Base-by-base conservation (phyloP, 208 protist species). In the Trypanosoma congolense region DNA sequence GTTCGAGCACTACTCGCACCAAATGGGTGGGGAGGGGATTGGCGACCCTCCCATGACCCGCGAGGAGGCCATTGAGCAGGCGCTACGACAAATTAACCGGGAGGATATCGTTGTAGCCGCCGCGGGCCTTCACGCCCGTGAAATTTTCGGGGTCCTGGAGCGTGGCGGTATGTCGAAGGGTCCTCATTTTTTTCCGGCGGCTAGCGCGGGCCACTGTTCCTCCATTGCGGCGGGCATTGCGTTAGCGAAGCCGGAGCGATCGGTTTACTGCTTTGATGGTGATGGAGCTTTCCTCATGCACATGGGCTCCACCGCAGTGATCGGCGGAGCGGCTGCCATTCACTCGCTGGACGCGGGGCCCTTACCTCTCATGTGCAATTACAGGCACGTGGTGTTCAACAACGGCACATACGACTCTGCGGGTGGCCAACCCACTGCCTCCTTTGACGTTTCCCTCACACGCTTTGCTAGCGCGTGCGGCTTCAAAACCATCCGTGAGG, bases 341-440 rank as follows among this genome's bases (percentile, higher is more conserved):
- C 56, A 70, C 31, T 33, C 59, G 33, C 40, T 56, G 29, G 41
- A 26, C 21, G 16, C 51, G 24, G 64, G 48, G 2, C 59, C 64
- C 12, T 40, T 36, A 1, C 67, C 62, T 10, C 64, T 70, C 48
- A 65, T 90, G 49, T 47, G 57, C 9, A 96, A 96, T 54, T 62
- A 85, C 33, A 87, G 85, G 56, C 87, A 96, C 64, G 60, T 96
- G 19, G 68, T 96, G 4, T 52, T 96, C 1, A 96, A 92, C 68
- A 88, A 92, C 61, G 90, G 85, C 43, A 80, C 70, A 1, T 83
- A 96, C 64, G 77, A 90, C 51, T 75, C 71, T 43, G 83, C 77
- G 8, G 80, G 83, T 24, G 83, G 80, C 1, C 84, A 93, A 69
- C 68, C 73, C 8, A 92, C 82, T 3, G 73, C 69, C 1, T 78